Base-by-base conservation (phyloP, 2,329 filamentous ascomycete genomes). In the Aspergillus thermomutatus region DNA sequence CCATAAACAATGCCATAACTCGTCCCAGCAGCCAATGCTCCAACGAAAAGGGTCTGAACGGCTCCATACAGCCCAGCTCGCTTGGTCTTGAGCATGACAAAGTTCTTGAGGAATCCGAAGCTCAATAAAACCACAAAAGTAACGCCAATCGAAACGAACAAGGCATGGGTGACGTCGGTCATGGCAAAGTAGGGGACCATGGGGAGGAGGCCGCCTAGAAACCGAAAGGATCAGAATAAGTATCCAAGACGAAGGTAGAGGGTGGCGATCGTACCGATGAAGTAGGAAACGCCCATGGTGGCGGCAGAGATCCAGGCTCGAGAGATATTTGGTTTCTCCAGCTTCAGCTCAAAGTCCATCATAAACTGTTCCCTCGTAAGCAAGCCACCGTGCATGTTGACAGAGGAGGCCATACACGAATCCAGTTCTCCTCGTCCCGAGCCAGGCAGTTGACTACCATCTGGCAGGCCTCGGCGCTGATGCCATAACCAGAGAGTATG, bases 311-410 rank as follows among this genome's bases (percentile, higher is more conserved):
- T 71, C 71, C 71, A 80, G 69, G 65, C 83, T 72, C 75, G 66
- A 72, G 74, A 60, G 69, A 75, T 63, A 6, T 61, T 57, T 3
- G 76, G 75, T 54, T 79, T 75, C 58, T 79, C 75, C 46, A 83
- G 75, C 59, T 75, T 75, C 52, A 83, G 75, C 62, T 82, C 79
- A 69, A 86, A 83, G 66, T 83, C 80, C 79, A 86, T 84, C 77
- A 85, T 80, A 74, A 86, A 86, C 68, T 73, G 47, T n/a, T 49
- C 54, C 64, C 50, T 58, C 70, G 77, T 77, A 17, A 40, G 37
- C 7, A 17, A 40, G 37, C 10, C 37, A 40, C 7, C 37, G 61
- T 40, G 5, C 17, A 17, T 17, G 37, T 40, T 14, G 5, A 40
- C 17, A 2, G 37, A 37, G n/a, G 37, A 40, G 14, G 17, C 14